Conservation (phyloP, 2,329 filamentous ascomycete species). For the Fusarium hostae region DNA sequence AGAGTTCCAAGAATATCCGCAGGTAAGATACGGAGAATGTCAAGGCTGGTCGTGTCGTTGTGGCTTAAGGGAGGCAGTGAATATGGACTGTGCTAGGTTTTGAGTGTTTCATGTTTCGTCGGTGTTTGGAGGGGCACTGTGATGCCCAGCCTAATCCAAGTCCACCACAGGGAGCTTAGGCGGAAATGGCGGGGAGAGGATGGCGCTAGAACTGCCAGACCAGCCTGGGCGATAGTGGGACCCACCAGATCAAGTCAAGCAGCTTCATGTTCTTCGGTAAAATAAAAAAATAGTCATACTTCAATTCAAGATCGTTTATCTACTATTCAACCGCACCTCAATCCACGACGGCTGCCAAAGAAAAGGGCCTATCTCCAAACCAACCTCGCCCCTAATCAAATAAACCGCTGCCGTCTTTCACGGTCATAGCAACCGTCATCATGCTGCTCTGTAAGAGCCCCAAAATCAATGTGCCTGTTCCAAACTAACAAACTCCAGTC, state of each 20-base stretch:
- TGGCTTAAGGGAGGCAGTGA: conserved; percentile 25
- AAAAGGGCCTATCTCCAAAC: not conserved
- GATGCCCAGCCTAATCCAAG: conserved; percentile 12
- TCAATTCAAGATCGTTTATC: not conserved
- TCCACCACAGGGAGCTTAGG: conserved; percentile 8
- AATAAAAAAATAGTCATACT: conserved; percentile 14
- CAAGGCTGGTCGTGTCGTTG: not conserved
- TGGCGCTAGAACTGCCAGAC: conserved; percentile 21
- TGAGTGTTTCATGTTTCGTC: conserved; percentile 12
- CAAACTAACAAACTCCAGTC: conserved; percentile 60
- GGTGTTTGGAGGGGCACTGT: conserved; percentile 34
- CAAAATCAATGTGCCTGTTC: conserved; percentile 5
- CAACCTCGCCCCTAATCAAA: not conserved
- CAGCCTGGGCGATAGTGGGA: conserved; percentile 9
- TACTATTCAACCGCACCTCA: not conserved
- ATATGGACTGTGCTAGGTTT: conserved; percentile 7
- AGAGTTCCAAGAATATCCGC: not conserved
- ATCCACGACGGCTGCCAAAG: not conserved
- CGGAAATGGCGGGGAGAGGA: conserved; percentile 31
- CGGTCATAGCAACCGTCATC: conserved; percentile 37
- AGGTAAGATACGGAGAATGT: not conserved
- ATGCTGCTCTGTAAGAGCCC: conserved; percentile 73
- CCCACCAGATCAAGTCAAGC: conserved; percentile 29
- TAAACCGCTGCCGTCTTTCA: not conserved
- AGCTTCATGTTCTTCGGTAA: not conserved